phyloP scores from a whole-genome alignment of 2,329 filamentous ascomycete species.

The Zymoseptoria brevis region DNA sequence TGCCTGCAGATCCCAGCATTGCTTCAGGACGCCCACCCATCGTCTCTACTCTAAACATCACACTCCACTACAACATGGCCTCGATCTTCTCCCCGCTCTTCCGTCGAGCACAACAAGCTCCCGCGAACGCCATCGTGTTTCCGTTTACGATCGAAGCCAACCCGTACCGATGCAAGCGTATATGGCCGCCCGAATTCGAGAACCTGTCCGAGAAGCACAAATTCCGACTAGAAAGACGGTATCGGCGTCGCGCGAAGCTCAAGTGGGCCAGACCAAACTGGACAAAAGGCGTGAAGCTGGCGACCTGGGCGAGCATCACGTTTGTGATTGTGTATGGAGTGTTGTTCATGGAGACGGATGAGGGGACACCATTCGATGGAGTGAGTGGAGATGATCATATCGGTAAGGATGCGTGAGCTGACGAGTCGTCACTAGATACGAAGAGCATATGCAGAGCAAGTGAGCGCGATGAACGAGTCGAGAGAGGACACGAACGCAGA shows the following conservation, averaged over 20 bases:
- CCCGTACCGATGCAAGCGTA: slow-evolving; percentile 58
- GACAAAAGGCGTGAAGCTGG: slow-evolving; percentile 57
- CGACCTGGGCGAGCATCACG: slow-evolving; percentile 53
- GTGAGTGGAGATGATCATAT: slow-evolving; percentile 31
- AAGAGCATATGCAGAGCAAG: slow-evolving; percentile 10
- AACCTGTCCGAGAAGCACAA: slow-evolving; percentile 64
- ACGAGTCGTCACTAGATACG: slow-evolving; percentile 6
- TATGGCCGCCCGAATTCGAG: slow-evolving; percentile 71
- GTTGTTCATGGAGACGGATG: slow-evolving; percentile 49
- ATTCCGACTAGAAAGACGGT: slow-evolving; percentile 70
- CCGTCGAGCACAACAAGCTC: slow-evolving; percentile 15
- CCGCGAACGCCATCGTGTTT: slow-evolving; percentile 18
- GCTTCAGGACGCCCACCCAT: background rate
- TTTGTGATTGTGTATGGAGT: slow-evolving; percentile 50
- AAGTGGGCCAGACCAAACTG: slow-evolving; percentile 55
- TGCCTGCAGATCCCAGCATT: background rate
- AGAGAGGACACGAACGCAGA: background rate
- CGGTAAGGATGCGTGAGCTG: background rate
- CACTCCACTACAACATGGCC: slow-evolving; percentile 11
- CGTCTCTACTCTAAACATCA: background rate
- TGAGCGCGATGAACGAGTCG: slow-evolving; percentile 2
- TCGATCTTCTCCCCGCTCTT: slow-evolving; percentile 21
- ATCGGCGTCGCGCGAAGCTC: slow-evolving; percentile 60
- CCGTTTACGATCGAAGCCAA: slow-evolving; percentile 41
- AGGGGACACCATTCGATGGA: slow-evolving; percentile 44